These are phyloP conservation scores for Starmerella bacillaris DNA, from an alignment of 805 yeast genomes.

Conservation along the genomic window DNA sequence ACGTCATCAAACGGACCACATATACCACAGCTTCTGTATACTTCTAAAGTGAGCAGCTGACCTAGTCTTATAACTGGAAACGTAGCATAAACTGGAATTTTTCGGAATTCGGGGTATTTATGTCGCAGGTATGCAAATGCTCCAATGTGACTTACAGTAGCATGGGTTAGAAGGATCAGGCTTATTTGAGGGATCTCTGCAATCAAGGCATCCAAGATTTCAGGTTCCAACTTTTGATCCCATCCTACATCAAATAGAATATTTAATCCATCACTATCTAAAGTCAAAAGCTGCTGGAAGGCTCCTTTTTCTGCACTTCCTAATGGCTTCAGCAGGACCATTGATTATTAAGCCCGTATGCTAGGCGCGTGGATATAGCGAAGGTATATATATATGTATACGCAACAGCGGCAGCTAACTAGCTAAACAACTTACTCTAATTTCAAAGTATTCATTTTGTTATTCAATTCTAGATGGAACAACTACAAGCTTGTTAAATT, in stretches of 20 bases:
- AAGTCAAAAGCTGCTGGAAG: constrained; percentile 21
- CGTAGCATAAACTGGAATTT: constrained; percentile 69
- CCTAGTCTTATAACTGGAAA: constrained; percentile 82
- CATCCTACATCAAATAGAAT: constrained; percentile 27
- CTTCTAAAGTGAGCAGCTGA: constrained; percentile 66
- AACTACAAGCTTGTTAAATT: too few species aligned
- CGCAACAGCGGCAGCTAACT: too few species aligned
- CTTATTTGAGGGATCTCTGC: constrained; percentile 36
- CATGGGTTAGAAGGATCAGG: constrained; percentile 66
- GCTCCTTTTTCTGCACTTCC: constrained; percentile 7
- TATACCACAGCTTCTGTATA: constrained; percentile 53
- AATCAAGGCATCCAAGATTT: constrained; percentile 19
- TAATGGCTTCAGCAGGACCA: constrained; percentile 24
- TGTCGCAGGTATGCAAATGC: constrained; percentile 54
- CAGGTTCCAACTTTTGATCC: constrained; percentile 19
- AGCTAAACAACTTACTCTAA: too few species aligned
- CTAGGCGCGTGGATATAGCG: too few species aligned
- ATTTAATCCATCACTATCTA: constrained; percentile 19
- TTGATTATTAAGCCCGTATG: too few species aligned
- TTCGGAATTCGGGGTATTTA: constrained; percentile 36
- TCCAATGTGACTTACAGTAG: constrained; percentile 62
- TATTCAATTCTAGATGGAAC: too few species aligned
- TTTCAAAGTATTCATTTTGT: too few species aligned
- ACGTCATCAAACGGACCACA: constrained; percentile 48
- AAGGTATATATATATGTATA: too few species aligned